A percentile compares a stretch with the other conserved stretches of the same genome.
Conservation (phyloP, 106 monocot species). For the Dendrobium catenatum region DNA sequence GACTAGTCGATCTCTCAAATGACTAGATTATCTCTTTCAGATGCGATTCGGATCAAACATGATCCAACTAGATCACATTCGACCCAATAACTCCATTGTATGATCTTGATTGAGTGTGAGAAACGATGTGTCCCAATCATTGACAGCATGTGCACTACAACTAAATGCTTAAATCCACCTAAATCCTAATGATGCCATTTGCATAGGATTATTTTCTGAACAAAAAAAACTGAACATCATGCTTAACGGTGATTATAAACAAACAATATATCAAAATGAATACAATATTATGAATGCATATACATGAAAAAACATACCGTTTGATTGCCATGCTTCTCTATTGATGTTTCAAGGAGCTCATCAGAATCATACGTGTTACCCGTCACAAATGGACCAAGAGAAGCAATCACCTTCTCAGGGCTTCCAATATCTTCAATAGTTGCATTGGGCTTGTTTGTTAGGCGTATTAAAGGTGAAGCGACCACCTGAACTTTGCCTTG, state of each 20-base stretch:
- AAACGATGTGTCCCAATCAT: too few relatives aligned
- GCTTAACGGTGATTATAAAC: neutral
- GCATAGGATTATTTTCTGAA: too few relatives aligned
- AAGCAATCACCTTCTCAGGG: constrained; percentile 85
- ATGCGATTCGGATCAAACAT: too few relatives aligned
- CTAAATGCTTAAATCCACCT: too few relatives aligned
- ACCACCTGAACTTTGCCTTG: constrained; percentile 94
- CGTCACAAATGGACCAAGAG: constrained; percentile 96
- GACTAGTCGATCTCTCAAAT: too few relatives aligned
- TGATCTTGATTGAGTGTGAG: too few relatives aligned
- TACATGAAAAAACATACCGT: constrained; percentile 47
- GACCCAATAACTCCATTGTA: too few relatives aligned
- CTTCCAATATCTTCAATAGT: constrained; percentile 95
- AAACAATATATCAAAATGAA: neutral
- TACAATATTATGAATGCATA: neutral
- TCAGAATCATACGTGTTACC: constrained; percentile 88
- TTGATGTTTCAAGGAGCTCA: constrained; percentile 63
- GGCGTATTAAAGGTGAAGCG: constrained; percentile 86
- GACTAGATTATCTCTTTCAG: too few relatives aligned
- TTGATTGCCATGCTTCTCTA: constrained; percentile 65
- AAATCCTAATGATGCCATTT: too few relatives aligned
- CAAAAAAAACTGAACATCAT: too few relatives aligned
- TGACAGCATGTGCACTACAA: too few relatives aligned
- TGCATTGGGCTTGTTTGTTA: constrained; percentile 90
- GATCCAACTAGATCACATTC: too few relatives aligned